Conservation (phyloP, 148 eudicot species). For the Dianthus caryophyllus region DNA sequence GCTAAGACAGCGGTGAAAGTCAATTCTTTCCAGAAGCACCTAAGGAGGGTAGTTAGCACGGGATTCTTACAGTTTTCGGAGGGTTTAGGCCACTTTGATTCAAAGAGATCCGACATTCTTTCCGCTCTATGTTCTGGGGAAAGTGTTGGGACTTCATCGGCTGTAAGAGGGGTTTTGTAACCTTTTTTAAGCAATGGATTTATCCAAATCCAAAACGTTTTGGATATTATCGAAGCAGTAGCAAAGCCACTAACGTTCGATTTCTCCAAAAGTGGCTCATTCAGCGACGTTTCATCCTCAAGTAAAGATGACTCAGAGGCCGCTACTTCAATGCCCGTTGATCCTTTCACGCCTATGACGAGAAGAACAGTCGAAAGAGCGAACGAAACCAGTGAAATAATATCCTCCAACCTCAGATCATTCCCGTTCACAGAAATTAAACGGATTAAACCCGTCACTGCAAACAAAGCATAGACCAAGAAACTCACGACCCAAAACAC, state of each 20-base stretch:
- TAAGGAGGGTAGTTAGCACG: constrained; percentile 55
- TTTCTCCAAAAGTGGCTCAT: constrained; percentile 50
- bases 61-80: constrained; percentile 68
- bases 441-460: constrained; percentile 45
- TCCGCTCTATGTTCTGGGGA: constrained; percentile 75
- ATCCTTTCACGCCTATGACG: constrained; percentile 43
- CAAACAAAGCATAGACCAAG: constrained; percentile 39
- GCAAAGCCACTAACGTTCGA: constrained; percentile 52
- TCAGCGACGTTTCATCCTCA: constrained; percentile 18
- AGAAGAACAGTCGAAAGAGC: constrained; percentile 45
- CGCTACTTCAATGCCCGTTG: constrained; percentile 46
- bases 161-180: constrained; percentile 50
- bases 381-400: constrained; percentile 37
- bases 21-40: constrained; percentile 78
- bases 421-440: constrained; percentile 28
- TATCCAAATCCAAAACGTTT: constrained; percentile 80
- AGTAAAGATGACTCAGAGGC: constrained; percentile 15
- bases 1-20: constrained; percentile 79
- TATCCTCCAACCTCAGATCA: constrained; percentile 45
- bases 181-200: constrained; percentile 72
- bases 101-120: constrained; percentile 59
- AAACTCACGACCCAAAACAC: constrained; percentile 54
- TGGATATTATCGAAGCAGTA: constrained; percentile 59
- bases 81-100: constrained; percentile 70
- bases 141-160: constrained; percentile 65